Conservation (phyloP, 2,329 filamentous ascomycete species). For the Colletotrichum limetticola region DNA sequence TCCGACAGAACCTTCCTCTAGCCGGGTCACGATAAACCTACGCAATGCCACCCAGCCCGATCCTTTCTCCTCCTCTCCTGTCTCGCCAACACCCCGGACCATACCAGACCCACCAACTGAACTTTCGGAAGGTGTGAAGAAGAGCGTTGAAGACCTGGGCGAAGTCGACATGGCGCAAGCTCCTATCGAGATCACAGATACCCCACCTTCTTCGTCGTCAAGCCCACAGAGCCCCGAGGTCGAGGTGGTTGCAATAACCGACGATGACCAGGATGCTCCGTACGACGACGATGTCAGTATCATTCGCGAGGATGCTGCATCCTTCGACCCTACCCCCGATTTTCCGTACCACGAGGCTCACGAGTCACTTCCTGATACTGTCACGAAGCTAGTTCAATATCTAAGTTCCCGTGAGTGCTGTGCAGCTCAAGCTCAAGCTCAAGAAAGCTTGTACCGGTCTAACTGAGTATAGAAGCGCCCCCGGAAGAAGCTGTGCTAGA, state of each 20-base stretch:
- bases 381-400: slow-evolving; percentile 51
- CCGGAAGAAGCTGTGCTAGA: slow-evolving; percentile 57
- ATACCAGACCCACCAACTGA: slow-evolving; percentile 24
- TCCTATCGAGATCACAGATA: slow-evolving; percentile 39
- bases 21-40: slow-evolving; percentile 70
- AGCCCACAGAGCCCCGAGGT: slow-evolving; percentile 56
- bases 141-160: slow-evolving; percentile 56
- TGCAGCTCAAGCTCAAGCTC: too few species aligned
- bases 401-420: slow-evolving; percentile 42
- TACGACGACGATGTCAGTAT: slow-evolving; percentile 42
- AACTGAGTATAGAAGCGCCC: slow-evolving; percentile 48
- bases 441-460: slow-evolving; percentile 32
- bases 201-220: slow-evolving; percentile 49
- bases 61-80: slow-evolving; percentile 54
- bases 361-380: slow-evolving; percentile 44
- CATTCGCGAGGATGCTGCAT: slow-evolving; percentile 24
- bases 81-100: slow-evolving; percentile 50
- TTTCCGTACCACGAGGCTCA: slow-evolving; percentile 58
- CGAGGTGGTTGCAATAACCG: slow-evolving; percentile 53
- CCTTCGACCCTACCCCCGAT: slow-evolving; percentile 53
- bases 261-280: slow-evolving; percentile 44
- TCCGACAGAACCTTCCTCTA: slow-evolving; percentile 59
- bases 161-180: slow-evolving; percentile 49
- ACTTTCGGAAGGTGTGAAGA: slow-evolving; percentile 42
- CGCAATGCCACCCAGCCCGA: slow-evolving; percentile 57